Base-by-base conservation (phyloP, 2,329 filamentous ascomycete genomes). In the Ophiocordyceps sinensis region DNA sequence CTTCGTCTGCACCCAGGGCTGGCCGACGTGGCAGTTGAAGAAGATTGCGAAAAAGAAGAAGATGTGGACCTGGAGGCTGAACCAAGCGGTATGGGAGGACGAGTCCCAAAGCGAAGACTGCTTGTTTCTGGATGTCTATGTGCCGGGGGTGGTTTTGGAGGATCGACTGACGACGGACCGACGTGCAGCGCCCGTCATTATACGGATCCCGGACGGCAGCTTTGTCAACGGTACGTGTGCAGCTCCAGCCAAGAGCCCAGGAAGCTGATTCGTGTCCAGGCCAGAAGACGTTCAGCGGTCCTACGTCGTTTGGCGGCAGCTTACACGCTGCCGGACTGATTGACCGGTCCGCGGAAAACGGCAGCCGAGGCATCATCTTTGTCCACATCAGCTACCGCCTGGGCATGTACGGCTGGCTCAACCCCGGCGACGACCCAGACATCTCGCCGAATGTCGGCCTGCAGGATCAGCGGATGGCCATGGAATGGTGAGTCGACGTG, bases 71-170 rank as follows among this genome's bases (percentile, higher is more conserved):
- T 42, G 26, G 37, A 14, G 15, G n/a, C n/a, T n/a, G n/a, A n/a
- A n/a, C n/a, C n/a, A n/a, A n/a, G n/a, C n/a, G n/a, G n/a, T n/a
- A n/a, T n/a, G n/a, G n/a, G n/a, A n/a, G n/a, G n/a, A n/a, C n/a
- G n/a, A n/a, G n/a, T n/a, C n/a, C n/a, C n/a, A n/a, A n/a, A n/a
- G 36, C 23, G 66, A 70, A 45, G 67, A 69, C 44, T 70, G 67
- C 43, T 50, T 69, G 5, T 65, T 67, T 45, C 51, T 70, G 11
- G 65, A 70, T 45, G 62, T 69, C 4, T n/a, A n/a, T n/a, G n/a
- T n/a, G n/a, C n/a, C n/a, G n/a, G n/a, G n/a, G n/a, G n/a, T n/a
- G n/a, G n/a, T n/a, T n/a, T n/a, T n/a, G n/a, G n/a, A n/a, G n/a
- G n/a, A n/a, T n/a, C n/a, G 9, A 10, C 17, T 35, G 14, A 17